These are phyloP conservation scores for Spinacia oleracea DNA, from an alignment of 179 eudicot genomes.

Conservation along the genomic window DNA sequence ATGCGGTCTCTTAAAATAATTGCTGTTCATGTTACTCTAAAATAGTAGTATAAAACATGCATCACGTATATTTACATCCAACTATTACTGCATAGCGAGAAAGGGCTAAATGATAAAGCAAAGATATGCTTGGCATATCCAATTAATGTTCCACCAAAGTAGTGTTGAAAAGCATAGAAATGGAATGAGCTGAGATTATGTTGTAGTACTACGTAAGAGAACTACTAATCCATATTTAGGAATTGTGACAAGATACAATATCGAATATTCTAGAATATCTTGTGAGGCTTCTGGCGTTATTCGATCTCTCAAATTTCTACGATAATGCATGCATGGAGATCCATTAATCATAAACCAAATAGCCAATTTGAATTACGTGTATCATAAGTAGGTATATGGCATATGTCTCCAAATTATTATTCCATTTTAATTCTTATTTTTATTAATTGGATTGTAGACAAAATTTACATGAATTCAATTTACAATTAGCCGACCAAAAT, in stretches of 20 bases:
- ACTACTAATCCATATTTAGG: conserved; percentile 13
- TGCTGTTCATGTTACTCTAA: too few species aligned
- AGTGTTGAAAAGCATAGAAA: not conserved
- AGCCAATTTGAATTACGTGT: not conserved
- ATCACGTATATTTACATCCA: too few species aligned
- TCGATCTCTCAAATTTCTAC: not conserved
- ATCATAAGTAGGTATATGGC: not conserved
- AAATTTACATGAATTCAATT: too few species aligned
- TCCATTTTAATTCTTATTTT: too few species aligned
- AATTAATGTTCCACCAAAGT: conserved; percentile 1
- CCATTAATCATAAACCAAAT: not conserved
- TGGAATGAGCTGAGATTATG: not conserved
- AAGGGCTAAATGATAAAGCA: too few species aligned
- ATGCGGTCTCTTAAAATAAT: too few species aligned
- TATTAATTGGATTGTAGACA: too few species aligned
- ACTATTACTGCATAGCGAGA: too few species aligned
- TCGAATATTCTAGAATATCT: conserved; percentile 34
- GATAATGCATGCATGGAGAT: not conserved
- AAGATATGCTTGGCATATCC: too few species aligned
- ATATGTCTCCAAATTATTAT: too few species aligned
- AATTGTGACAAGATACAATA: conserved; percentile 17
- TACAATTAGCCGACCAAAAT: too few species aligned
- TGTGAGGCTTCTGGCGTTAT: not conserved
- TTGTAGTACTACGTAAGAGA: not conserved
- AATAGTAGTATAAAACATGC: too few species aligned